These are phyloP conservation scores for Dioscorea alata DNA, from an alignment of 106 monocot species.

Conservation along the genomic window DNA sequence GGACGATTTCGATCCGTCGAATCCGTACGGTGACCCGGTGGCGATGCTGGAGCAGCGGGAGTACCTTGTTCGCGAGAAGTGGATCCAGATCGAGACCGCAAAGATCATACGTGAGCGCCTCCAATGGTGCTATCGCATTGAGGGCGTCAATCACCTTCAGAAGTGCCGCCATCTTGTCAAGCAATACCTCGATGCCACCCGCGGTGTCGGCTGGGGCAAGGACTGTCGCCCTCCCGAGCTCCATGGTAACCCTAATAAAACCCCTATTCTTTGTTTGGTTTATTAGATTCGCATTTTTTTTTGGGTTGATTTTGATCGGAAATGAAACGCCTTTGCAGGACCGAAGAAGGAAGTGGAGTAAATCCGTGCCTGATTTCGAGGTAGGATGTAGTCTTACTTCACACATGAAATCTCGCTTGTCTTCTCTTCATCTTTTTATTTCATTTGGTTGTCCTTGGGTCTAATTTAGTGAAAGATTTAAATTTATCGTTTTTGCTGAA, in stretches of 20 bases:
- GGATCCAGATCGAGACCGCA: conserved; percentile 96
- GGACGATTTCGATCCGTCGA: conserved; percentile 70
- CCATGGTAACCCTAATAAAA: conserved; percentile 43
- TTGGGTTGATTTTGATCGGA: no score
- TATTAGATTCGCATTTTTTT: neutral
- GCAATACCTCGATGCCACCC: conserved; percentile 87
- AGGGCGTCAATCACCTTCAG: conserved; percentile 83
- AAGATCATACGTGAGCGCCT: conserved; percentile 89
- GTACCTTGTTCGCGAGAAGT: conserved; percentile 92
- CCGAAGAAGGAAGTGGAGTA: no score
- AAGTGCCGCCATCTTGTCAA: conserved; percentile 87
- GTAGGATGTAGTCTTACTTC: no score
- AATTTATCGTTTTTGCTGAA: no score
- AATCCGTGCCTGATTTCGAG: no score
- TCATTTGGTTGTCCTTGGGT: no score
- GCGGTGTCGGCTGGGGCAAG: conserved; percentile 93
- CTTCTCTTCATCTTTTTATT: no score
- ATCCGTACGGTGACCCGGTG: conserved; percentile 86
- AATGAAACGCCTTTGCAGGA: no score
- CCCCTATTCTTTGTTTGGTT: neutral
- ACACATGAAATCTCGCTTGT: no score
- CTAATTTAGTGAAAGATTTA: no score
- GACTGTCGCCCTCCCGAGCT: conserved; percentile 67
- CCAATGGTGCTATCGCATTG: conserved; percentile 90
- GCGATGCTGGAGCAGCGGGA: conserved; percentile 93